These are phyloP conservation scores for Yamagishiella unicocca DNA, from an alignment of 139 green algal genomes.

Conservation along the genomic window DNA sequence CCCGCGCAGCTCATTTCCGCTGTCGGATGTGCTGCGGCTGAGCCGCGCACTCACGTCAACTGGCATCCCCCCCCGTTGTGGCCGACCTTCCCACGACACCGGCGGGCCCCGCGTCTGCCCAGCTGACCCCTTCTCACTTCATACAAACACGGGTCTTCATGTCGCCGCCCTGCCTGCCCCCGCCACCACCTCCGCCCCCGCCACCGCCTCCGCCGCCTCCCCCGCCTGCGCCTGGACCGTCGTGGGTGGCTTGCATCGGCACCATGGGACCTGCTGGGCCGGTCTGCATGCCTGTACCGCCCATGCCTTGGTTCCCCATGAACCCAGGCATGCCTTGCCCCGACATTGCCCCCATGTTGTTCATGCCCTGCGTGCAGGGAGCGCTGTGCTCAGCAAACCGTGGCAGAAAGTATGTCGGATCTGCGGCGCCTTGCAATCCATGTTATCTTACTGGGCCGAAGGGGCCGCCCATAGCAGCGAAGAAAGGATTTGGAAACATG, in stretches of 20 bases:
- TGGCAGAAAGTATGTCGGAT: too few relatives aligned
- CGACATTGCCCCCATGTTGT: constrained; percentile 24
- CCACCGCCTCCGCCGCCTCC: background rate
- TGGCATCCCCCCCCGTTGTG: too few relatives aligned
- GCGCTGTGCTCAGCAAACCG: background rate
- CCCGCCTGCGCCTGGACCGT: background rate
- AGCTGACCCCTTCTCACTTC: background rate
- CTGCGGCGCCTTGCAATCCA: too few relatives aligned
- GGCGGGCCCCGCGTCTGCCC: too few relatives aligned
- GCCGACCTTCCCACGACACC: too few relatives aligned
- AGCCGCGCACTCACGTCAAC: too few relatives aligned
- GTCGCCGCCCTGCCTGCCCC: background rate
- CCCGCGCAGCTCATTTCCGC: too few relatives aligned
- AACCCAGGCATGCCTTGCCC: constrained; percentile 14
- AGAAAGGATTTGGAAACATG: constrained; percentile 48
- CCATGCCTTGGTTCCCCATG: constrained; percentile 25
- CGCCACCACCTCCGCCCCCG: background rate
- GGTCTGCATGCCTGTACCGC: background rate
- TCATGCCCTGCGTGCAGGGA: constrained; percentile 2
- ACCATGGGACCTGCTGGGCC: background rate
- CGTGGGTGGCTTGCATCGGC: background rate
- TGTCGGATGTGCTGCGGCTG: too few relatives aligned
- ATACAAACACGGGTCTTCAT: background rate
- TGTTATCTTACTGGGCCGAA: background rate
- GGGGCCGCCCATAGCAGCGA: constrained; percentile 21